Evolutionary conservation across 2,329 filamentous ascomycete species (phyloP), one percentile per base, ranked within the genome.

Genomic region (Reticulascus tulasneorum): DNA sequence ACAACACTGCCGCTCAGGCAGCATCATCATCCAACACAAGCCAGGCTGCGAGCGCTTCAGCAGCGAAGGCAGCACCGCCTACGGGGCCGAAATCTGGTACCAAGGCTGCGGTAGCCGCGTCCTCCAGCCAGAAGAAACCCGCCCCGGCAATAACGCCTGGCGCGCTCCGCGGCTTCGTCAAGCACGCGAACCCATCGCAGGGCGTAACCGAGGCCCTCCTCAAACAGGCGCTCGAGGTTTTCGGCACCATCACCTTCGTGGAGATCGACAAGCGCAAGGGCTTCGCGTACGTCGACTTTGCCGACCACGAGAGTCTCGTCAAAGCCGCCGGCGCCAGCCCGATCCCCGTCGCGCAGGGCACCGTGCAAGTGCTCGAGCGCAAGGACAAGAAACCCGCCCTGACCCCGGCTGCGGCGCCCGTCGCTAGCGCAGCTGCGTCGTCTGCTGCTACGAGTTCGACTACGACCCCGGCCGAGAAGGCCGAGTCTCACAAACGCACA

Each of bases 241-340:
- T 88, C 49, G 91, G 91, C 2, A 60, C 75, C 2, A 77, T 96
- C 29, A 77, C 77, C 1, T 84, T 79, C 47, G 86, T 95, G 13
- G 91, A 96, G 51, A 91, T 97, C 35, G 91, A 97, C 56, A 90
- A 89, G 59, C 85, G 90, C 52, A 96, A 96, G 59, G 89, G 89
- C 0, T 94, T 95, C 52, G 91, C 89, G 3, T 95, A 96, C 56
- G 83, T 94, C 24, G 86, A 95, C 45, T 97, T 96, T 63, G 75
- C 77, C 9, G 81, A 88, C 16, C 73, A 82, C 1, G 79, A 82
- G 8, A 73, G 76, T 9, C 69, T 97, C 18, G 77, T 77, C 50
- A 88, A 86, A 52, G 91, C 91, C 6, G 80, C 95, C 53, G 75
- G 79, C 12, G 86, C 85, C 10, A 94, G 88, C 53, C 87, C 86